Conservation (phyloP, 176 grass and related monocot species). For the Phragmites australis region DNA sequence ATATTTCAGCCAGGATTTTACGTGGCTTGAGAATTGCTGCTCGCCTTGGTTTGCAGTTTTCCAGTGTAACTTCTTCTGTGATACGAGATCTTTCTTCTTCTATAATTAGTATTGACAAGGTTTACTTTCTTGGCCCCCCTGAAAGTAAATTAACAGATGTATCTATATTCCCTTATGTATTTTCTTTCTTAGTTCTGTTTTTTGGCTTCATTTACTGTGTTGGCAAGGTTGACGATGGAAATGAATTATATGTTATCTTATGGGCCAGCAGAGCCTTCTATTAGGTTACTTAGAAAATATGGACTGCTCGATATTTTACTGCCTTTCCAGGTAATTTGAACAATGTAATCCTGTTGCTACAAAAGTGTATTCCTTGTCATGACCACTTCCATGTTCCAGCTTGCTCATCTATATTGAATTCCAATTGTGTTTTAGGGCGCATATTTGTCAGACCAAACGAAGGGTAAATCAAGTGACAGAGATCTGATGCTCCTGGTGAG, state of each 20-base stretch:
- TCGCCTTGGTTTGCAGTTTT: conserved; percentile 81
- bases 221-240: conserved; percentile 76
- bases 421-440: conserved; percentile 64
- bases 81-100: conserved; percentile 62
- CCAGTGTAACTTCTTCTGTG: conserved; percentile 65
- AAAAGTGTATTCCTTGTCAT: conserved; percentile 12
- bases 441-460: conserved; percentile 74
- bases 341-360: not conserved
- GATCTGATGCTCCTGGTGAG: conserved; percentile 85
- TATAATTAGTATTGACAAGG: conserved; percentile 57
- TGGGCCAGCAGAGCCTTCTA: conserved; percentile 71
- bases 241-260: conserved; percentile 84
- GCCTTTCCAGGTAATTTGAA: conserved; percentile 79
- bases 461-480: conserved; percentile 41
- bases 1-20: conserved; percentile 89
- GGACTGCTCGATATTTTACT: conserved; percentile 81
- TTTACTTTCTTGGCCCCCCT: conserved; percentile 32
- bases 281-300: conserved; percentile 76
- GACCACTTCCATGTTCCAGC: conserved; percentile 7
- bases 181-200: conserved; percentile 8
- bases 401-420: conserved; percentile 37
- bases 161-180: not conserved
- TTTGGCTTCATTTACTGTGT: conserved; percentile 40
- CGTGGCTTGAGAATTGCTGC: conserved; percentile 90
- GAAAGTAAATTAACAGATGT: conserved; percentile 19